These are phyloP conservation scores for Canariomyces notabilis DNA, from an alignment of 2,329 filamentous ascomycete genomes.

Conservation along the genomic window DNA sequence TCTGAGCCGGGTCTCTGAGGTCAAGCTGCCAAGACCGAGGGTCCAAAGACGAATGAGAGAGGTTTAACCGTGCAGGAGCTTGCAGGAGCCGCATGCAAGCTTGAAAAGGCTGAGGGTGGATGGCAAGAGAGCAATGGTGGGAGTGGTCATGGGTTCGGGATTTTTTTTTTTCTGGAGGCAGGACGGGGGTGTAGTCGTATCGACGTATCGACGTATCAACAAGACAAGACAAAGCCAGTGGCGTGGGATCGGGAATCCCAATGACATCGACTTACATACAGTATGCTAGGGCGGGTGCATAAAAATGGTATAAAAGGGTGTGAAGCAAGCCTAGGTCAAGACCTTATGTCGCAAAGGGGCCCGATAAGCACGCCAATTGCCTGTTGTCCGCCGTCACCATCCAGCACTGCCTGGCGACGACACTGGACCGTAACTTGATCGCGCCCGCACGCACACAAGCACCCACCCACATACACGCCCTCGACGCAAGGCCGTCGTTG, in stretches of 20 bases:
- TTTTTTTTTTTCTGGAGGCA: background rate
- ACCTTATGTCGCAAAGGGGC: constrained; percentile 5
- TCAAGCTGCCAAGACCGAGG: constrained; percentile 14
- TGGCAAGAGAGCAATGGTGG: background rate
- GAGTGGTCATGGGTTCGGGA: constrained; percentile 1
- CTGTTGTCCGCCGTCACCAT: too few species aligned
- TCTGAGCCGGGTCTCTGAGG: too few species aligned
- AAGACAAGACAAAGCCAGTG: background rate
- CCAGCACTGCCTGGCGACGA: too few species aligned
- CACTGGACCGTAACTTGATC: too few species aligned
- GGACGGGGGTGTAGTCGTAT: background rate
- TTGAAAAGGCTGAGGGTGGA: constrained; percentile 6
- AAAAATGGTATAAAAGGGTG: constrained; percentile 8
- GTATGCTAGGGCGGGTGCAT: constrained; percentile 8
- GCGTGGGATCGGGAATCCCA: background rate
- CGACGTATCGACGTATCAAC: too few species aligned
- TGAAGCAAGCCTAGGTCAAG: constrained; percentile 5
- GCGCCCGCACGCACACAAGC: too few species aligned
- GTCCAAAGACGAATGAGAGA: constrained; percentile 11
- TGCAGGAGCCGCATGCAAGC: constrained; percentile 28
- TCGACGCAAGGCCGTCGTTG: too few species aligned
- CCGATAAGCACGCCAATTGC: background rate
- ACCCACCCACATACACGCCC: too few species aligned
- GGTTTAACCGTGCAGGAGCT: constrained; percentile 18
- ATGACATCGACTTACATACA: constrained; percentile 11